phyloP scores from a whole-genome alignment of 2,329 filamentous ascomycete species.

The Apiospora aurea region DNA sequence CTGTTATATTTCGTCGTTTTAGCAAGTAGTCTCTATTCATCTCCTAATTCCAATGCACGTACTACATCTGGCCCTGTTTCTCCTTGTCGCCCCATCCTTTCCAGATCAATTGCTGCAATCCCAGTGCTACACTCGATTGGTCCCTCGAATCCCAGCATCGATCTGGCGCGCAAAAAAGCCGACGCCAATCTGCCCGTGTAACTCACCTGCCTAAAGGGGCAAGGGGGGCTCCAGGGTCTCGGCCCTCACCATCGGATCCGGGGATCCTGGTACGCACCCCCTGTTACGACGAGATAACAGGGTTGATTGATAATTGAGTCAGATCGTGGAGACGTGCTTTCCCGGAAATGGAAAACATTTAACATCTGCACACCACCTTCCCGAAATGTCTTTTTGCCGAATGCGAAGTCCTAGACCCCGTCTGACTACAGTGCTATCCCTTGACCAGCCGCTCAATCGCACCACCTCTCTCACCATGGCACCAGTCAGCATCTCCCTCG shows the following conservation, averaged over 20 bases:
- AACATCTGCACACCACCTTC: background rate
- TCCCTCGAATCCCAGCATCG: background rate
- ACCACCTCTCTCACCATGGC: background rate
- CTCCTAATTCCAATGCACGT: background rate
- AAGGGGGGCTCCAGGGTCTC: background rate
- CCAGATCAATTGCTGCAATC: background rate
- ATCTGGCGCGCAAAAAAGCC: background rate
- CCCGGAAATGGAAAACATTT: background rate
- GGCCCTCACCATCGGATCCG: background rate
- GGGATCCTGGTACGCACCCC: background rate
- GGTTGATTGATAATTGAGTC: background rate
- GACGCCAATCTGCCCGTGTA: background rate
- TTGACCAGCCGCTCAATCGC: background rate
- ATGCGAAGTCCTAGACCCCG: background rate
- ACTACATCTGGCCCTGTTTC: background rate
- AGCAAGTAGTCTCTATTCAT: background rate
- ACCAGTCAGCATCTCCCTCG: background rate
- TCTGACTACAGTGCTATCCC: background rate
- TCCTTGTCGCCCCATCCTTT: background rate
- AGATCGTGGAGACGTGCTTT: background rate
- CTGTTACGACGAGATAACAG: background rate
- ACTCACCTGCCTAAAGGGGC: slow-evolving; percentile 13
- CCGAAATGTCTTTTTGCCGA: background rate
- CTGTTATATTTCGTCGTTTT: background rate
- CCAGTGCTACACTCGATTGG: background rate